These are phyloP conservation scores for Senna tora DNA, from an alignment of 306 rosid species.

Conservation along the genomic window DNA sequence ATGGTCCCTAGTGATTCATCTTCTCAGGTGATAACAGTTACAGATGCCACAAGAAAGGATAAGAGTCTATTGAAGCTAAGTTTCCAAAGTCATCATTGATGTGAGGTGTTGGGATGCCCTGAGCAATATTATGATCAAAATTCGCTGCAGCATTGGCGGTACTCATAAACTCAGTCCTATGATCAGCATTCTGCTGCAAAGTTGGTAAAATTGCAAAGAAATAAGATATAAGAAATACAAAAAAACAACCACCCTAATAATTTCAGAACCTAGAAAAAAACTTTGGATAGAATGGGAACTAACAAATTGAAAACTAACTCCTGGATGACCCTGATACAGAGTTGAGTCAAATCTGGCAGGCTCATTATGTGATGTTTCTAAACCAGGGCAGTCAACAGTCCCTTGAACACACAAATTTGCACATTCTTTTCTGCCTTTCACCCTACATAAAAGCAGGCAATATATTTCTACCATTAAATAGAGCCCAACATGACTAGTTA, in stretches of 20 bases:
- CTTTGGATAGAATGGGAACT: not conserved
- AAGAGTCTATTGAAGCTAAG: not conserved
- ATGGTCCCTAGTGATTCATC: not conserved
- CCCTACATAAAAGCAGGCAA: slow-evolving; percentile 23
- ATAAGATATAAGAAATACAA: not conserved
- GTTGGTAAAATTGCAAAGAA: not conserved
- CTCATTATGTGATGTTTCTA: not conserved
- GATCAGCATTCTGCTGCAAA: not conserved
- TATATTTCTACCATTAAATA: not conserved
- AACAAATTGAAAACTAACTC: not conserved
- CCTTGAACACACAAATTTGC: not conserved
- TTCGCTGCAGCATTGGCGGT: not conserved
- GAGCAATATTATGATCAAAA: not conserved
- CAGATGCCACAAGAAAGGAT: slow-evolving; percentile 3
- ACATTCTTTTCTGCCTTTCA: not conserved
- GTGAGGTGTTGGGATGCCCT: not conserved
- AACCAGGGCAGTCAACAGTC: not conserved
- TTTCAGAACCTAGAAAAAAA: not conserved
- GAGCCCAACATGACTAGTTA: not conserved
- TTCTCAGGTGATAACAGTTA: not conserved
- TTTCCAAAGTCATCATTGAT: not conserved
- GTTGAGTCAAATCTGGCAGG: not conserved
- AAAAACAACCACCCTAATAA: not conserved
- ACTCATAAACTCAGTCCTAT: not conserved
- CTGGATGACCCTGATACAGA: not conserved